These are phyloP conservation scores for Ogataea kodamae DNA, from an alignment of 805 yeast species.

Conservation along the genomic window DNA sequence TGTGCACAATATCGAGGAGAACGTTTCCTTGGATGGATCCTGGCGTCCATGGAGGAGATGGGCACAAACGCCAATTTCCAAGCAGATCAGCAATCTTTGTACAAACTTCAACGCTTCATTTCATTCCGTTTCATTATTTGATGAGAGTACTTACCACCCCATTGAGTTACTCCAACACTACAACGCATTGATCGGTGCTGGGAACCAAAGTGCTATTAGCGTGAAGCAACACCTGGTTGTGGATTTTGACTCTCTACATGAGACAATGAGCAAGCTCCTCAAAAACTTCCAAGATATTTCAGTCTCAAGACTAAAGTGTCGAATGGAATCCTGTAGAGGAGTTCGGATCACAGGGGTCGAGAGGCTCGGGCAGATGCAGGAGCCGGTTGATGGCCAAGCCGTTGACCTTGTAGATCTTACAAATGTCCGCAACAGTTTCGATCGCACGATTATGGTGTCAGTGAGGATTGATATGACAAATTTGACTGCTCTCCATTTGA, in stretches of 20 bases:
- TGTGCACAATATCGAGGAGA: conserved; percentile 1
- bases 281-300: conserved; percentile 19
- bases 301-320: conserved; percentile 16
- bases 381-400: background rate
- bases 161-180: conserved; percentile 20
- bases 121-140: conserved; percentile 24
- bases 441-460: conserved; percentile 24
- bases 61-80: conserved; percentile 4
- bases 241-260: conserved; percentile 23
- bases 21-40: background rate
- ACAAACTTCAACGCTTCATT: conserved; percentile 20
- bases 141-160: conserved; percentile 26
- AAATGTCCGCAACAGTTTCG: conserved; percentile 23
- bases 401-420: conserved; percentile 10
- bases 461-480: conserved; percentile 20
- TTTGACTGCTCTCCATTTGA: conserved; percentile 14
- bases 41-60: conserved; percentile 2
- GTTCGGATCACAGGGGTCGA: conserved; percentile 23
- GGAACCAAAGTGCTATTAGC: conserved; percentile 1
- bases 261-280: conserved; percentile 11
- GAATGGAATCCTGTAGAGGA: conserved; percentile 17
- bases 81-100: conserved; percentile 17
- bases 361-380: conserved; percentile 10
- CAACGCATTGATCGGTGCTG: conserved; percentile 9
- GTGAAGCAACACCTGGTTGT: conserved; percentile 19